Conservation (phyloP, 345 rosid species). For the Noccaea bulbosa region DNA sequence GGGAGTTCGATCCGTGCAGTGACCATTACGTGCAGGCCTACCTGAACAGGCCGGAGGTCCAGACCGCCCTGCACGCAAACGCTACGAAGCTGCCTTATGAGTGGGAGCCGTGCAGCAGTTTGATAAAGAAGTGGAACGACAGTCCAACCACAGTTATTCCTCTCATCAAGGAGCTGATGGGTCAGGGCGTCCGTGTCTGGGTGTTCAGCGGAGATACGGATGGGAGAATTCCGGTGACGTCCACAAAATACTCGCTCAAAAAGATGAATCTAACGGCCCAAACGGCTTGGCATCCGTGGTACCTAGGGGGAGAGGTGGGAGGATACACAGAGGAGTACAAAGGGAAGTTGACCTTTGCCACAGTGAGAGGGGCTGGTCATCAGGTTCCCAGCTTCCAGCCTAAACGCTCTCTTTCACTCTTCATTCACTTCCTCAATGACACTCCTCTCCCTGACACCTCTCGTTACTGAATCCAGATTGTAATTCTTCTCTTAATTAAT, state of each 20-base stretch:
- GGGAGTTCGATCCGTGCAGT: slow-evolving; percentile 68
- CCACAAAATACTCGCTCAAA: slow-evolving; percentile 69
- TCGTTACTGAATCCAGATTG: slow-evolving; percentile 38
- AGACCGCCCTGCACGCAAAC: slow-evolving; percentile 83
- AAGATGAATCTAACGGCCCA: slow-evolving; percentile 58
- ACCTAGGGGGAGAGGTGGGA: slow-evolving; percentile 69
- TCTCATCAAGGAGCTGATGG: slow-evolving; percentile 58
- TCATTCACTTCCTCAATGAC: slow-evolving; percentile 65
- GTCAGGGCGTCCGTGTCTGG: slow-evolving; percentile 66
- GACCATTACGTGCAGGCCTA: slow-evolving; percentile 67
- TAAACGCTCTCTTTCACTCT: slow-evolving; percentile 66
- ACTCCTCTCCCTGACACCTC: slow-evolving; percentile 68
- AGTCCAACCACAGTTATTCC: slow-evolving; percentile 78
- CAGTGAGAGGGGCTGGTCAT: slow-evolving; percentile 92
- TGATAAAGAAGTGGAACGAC: slow-evolving; percentile 60
- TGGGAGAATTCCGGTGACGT: slow-evolving; percentile 84
- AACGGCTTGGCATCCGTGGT: slow-evolving; percentile 89
- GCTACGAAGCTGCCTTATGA: slow-evolving; percentile 64
- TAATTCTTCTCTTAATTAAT: slow-evolving; percentile 29
- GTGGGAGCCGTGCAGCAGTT: slow-evolving; percentile 78
- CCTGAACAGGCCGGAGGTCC: slow-evolving; percentile 75
- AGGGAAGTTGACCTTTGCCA: slow-evolving; percentile 70
- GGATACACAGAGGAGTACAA: slow-evolving; percentile 77
- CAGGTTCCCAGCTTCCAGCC: slow-evolving; percentile 92
- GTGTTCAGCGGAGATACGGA: slow-evolving; percentile 88